These are phyloP conservation scores for Austroboletus novae-zelandiae DNA, from an alignment of 1,284 basidiomycete species.

Conservation along the genomic window DNA sequence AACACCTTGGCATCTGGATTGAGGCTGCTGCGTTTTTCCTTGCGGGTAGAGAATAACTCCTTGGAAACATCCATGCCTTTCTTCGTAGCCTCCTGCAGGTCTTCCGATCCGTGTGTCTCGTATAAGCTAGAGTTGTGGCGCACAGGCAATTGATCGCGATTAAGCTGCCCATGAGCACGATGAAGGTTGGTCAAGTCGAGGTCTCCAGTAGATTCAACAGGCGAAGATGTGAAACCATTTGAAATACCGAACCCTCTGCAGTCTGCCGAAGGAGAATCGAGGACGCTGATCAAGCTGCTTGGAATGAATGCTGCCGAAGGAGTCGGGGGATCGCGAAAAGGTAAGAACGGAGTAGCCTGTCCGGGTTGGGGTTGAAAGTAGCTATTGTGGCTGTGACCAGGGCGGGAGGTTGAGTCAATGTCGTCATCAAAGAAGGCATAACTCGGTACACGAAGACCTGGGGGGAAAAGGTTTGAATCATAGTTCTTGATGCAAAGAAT, in stretches of 20 bases:
- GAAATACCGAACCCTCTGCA: slow-evolving; percentile 26
- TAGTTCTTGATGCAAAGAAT: slow-evolving; percentile 26
- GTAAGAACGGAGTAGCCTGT: slow-evolving; percentile 43
- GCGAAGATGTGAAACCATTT: slow-evolving; percentile 34
- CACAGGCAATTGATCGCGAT: slow-evolving; percentile 35
- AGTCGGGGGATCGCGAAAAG: slow-evolving; percentile 47
- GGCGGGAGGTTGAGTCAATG: slow-evolving; percentile 19
- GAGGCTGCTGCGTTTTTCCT: slow-evolving; percentile 59
- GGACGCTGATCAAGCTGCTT: slow-evolving; percentile 53
- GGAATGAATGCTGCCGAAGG: slow-evolving; percentile 55
- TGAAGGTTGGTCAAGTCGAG: slow-evolving; percentile 46
- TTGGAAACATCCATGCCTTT: slow-evolving; percentile 29
- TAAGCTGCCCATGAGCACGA: slow-evolving; percentile 32
- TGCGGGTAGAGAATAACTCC: slow-evolving; percentile 50
- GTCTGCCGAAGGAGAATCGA: slow-evolving; percentile 42
- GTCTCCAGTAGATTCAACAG: slow-evolving; percentile 33
- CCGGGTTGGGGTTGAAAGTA: slow-evolving; percentile 26
- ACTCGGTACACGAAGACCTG: slow-evolving; percentile 34
- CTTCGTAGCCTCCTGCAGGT: slow-evolving; percentile 8
- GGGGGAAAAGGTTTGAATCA: slow-evolving; percentile 20
- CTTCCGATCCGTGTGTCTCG: slow-evolving; percentile 28
- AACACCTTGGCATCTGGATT: slow-evolving; percentile 87
- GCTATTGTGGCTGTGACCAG: slow-evolving; percentile 12
- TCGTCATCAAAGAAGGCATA: slow-evolving; percentile 46
- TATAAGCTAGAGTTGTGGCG: slow-evolving; percentile 38